Evolutionary conservation across 2,329 filamentous ascomycete species (phyloP).

Genomic region (Corinectria fuckeliana): DNA sequence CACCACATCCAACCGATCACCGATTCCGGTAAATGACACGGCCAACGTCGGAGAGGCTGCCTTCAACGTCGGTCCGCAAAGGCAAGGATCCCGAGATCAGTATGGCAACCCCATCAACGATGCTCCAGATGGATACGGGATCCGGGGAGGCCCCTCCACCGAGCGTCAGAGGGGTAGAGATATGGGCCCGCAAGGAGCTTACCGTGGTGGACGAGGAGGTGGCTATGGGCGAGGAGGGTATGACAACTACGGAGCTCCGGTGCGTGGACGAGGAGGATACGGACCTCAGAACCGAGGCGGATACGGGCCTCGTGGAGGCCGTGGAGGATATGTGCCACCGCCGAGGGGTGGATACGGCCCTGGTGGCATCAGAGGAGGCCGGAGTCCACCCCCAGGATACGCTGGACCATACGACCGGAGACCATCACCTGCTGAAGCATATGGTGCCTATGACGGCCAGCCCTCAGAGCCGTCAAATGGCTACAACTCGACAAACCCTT

Average conservation of each 20-base stretch:
- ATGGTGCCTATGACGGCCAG: slow-evolving; percentile 47
- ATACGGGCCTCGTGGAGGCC: slow-evolving; percentile 50
- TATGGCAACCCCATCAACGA: slow-evolving; percentile 66
- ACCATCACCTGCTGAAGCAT: slow-evolving; percentile 46
- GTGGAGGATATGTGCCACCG: slow-evolving; percentile 43
- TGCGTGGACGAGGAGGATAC: slow-evolving; percentile 52
- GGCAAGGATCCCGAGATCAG: slow-evolving; percentile 61
- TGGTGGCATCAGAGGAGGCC: slow-evolving; percentile 40
- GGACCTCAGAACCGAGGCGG: slow-evolving; percentile 50
- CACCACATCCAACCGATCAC: slow-evolving; percentile 65
- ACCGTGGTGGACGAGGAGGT: slow-evolving; percentile 52
- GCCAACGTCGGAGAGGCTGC: slow-evolving; percentile 44
- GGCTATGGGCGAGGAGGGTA: slow-evolving; percentile 61
- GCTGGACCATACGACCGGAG: slow-evolving; percentile 48
- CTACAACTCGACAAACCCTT: slow-evolving; percentile 42
- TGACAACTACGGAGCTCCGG: slow-evolving; percentile 50
- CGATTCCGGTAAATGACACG: slow-evolving; percentile 52
- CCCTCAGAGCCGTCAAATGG: slow-evolving; percentile 43
- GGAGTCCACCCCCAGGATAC: slow-evolving; percentile 53
- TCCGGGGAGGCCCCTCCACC: slow-evolving; percentile 54
- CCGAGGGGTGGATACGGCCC: slow-evolving; percentile 42
- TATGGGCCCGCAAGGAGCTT: slow-evolving; percentile 46
- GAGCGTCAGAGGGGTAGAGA: slow-evolving; percentile 62
- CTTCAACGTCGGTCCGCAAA: slow-evolving; percentile 43
- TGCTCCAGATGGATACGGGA: slow-evolving; percentile 53